Percentiles rank a stretch among this genome's conserved stretches.
These are phyloP conservation scores for Vararia minispora DNA, from an alignment of 768 basidiomycete genomes.

Conservation along the genomic window DNA sequence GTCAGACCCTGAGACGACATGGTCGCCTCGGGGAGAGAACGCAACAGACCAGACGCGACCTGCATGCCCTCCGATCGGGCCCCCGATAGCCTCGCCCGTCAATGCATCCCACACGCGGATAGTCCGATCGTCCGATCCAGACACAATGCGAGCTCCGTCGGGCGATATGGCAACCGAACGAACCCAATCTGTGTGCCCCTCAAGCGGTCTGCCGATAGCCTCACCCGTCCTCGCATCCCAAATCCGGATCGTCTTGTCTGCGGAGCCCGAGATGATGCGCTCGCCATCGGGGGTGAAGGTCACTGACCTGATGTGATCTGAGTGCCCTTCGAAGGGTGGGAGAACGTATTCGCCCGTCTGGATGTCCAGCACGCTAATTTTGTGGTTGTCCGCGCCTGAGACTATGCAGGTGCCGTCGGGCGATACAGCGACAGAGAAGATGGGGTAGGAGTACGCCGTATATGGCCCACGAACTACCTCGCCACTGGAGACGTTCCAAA, in stretches of 20 bases:
- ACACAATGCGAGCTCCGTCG: slow-evolving; percentile 10
- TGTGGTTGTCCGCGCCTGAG: too few species aligned
- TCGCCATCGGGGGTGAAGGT: slow-evolving; percentile 30
- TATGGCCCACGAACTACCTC: too few species aligned
- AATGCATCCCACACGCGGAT: slow-evolving; percentile 43
- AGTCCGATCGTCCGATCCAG: slow-evolving; percentile 31
- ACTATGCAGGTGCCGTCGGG: too few species aligned
- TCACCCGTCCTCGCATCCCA: slow-evolving; percentile 4
- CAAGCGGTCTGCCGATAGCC: not conserved
- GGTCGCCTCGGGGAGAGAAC: slow-evolving; percentile 26
- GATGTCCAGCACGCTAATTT: too few species aligned
- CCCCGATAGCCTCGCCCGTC: slow-evolving; percentile 17
- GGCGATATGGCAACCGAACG: slow-evolving; percentile 1
- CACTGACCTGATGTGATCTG: slow-evolving; percentile 38
- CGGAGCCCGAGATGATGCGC: not conserved
- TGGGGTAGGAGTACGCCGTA: too few species aligned
- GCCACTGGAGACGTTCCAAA: too few species aligned
- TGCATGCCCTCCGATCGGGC: slow-evolving; percentile 34
- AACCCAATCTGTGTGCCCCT: not conserved
- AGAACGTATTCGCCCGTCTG: too few species aligned
- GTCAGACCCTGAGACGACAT: slow-evolving; percentile 1
- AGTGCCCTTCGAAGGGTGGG: slow-evolving; percentile 36
- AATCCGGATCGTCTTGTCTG: slow-evolving; percentile 3
- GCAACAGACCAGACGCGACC: slow-evolving; percentile 41
- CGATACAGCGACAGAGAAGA: too few species aligned